Evolutionary conservation across 169 alveolate species (phyloP), one percentile per base, ranked within the genome.

Genomic region (Plasmodium adleri): DNA sequence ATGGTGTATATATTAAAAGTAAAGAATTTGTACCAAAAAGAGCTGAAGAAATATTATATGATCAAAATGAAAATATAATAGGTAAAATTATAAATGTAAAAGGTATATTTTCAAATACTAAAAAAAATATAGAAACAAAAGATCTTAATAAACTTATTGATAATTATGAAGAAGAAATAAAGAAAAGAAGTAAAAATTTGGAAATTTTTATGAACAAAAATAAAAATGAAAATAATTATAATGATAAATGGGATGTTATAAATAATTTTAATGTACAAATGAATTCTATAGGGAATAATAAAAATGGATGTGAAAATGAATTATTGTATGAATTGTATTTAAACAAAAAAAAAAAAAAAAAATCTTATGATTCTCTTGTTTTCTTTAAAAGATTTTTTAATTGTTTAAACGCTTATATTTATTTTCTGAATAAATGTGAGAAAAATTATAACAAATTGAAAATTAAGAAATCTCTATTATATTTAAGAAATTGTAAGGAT

Each of bases 401-500:
- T 7, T 86, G 92, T 86, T 59, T 86, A 71, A 72, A 72, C 15
- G 60, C 17, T 86, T 71, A 43, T 62, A 62, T 47, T 0, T 49
- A 59, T 64, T 73, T 86, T 70, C 24, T 71, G 45, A 87, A 86
- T 17, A 86, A 86, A 86, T 60, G 76, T 17, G 87, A 71, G 62
- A 47, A 39, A 10, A 59, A 63, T 60, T 86, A 59, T 86, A 58
- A 86, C n/a, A 62, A 86, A 60, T 72, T 86, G 43, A 70, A 86
- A 59, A 71, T 86, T 15, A 39, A 52, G 52, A 63, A 86, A 49
- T 63, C 75, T n/a, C 52, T 86, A 47, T 22, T 71, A n/a, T 72
- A 86, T n/a, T 60, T 86, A 52, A 72, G 78, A 60, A 86, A 86
- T 86, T 86, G 92, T 32, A 86, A 72, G 49, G 60, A 28, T n/a